Percentiles rank a stretch among this genome's conserved stretches.
Evolutionary conservation across 306 rosid genomes (phyloP).

Genomic region (Vicia faba): DNA sequence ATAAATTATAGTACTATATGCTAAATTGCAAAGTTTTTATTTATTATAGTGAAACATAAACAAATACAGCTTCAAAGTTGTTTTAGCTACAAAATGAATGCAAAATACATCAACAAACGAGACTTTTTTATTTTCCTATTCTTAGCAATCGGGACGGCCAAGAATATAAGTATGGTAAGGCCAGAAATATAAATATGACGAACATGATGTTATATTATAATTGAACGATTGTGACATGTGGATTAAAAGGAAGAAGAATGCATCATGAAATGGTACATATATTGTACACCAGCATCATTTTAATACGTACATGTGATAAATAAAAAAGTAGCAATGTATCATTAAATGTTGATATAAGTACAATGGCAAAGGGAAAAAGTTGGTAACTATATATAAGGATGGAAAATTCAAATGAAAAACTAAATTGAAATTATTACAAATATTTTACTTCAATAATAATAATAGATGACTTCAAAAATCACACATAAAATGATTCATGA

Average conservation of each 20-base stretch:
- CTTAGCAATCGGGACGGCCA: not conserved
- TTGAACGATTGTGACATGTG: too few species aligned
- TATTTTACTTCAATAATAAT: too few species aligned
- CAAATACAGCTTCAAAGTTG: not conserved
- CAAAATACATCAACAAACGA: not conserved
- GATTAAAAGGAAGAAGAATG: not conserved
- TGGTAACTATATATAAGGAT: too few species aligned
- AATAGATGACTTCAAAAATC: too few species aligned
- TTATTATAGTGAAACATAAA: not conserved
- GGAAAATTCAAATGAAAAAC: not conserved
- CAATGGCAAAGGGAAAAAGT: not conserved
- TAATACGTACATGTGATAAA: constrained; percentile 1
- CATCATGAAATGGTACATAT: not conserved
- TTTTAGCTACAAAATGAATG: not conserved
- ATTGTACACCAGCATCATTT: too few species aligned
- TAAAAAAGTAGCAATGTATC: not conserved
- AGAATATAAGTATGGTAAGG: not conserved
- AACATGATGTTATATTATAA: not conserved
- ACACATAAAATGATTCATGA: too few species aligned
- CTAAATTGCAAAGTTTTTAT: not conserved
- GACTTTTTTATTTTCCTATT: not conserved
- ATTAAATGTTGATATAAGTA: not conserved
- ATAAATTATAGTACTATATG: not conserved
- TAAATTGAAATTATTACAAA: too few species aligned
- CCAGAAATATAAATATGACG: not conserved